These are phyloP conservation scores for Henckelia pumila DNA, from an alignment of 257 asterid species.

Conservation along the genomic window DNA sequence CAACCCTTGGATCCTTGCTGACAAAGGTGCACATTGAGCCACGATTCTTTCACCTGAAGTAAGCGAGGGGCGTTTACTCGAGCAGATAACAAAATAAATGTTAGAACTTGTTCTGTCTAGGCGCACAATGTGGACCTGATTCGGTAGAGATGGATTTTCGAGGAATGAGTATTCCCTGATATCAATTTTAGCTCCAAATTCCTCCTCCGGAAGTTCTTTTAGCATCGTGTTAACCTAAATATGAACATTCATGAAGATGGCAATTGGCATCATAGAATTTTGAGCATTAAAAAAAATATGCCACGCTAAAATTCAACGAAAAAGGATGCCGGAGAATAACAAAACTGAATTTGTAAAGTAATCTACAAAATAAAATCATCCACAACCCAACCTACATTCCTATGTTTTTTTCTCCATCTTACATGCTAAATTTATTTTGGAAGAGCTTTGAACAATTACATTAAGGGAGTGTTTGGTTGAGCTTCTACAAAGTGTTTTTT, in stretches of 20 bases:
- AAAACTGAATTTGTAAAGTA: too few relatives aligned
- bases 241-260: constrained; percentile 21
- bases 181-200: constrained; percentile 71
- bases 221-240: constrained; percentile 79
- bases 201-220: constrained; percentile 66
- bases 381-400: too few relatives aligned
- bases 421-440: too few relatives aligned
- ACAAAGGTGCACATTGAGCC: constrained; percentile 94
- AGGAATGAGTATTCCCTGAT: constrained; percentile 88
- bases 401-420: too few relatives aligned
- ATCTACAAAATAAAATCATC: background rate
- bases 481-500: too few relatives aligned
- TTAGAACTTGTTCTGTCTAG: constrained; percentile 1
- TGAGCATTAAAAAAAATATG: too few relatives aligned
- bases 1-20: constrained; percentile 78
- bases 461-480: too few relatives aligned
- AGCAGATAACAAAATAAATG: constrained; percentile 11
- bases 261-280: constrained; percentile 19
- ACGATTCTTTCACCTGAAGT: constrained; percentile 88
- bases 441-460: too few relatives aligned
- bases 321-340: background rate
- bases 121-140: constrained; percentile 47
- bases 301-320: too few relatives aligned
- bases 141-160: constrained; percentile 72
- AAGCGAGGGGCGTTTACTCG: constrained; percentile 4